Percentiles rank a stretch among this genome's conserved stretches.
Evolutionary conservation across 2,329 filamentous ascomycete species (phyloP).

Genomic region (Neopestalotiopsis rosae): DNA sequence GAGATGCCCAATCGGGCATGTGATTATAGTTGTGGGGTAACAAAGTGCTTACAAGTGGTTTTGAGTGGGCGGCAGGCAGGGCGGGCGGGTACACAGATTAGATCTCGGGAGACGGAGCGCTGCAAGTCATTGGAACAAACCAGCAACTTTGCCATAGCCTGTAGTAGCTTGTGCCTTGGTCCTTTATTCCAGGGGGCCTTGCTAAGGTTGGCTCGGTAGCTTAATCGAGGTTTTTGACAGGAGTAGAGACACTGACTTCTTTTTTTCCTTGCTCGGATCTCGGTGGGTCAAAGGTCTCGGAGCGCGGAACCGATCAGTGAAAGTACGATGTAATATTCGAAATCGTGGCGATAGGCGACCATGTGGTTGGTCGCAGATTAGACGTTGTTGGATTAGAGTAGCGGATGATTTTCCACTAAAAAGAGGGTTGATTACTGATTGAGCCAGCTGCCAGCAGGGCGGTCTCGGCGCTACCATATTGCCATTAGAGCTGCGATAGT

Average conservation of each 20-base stretch:
- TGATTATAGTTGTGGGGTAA: conserved; percentile 8
- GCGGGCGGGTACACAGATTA: neutral
- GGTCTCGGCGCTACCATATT: no score
- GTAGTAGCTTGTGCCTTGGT: no score
- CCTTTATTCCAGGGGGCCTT: no score
- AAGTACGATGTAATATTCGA: neutral
- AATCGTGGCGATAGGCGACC: neutral
- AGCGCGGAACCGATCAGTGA: neutral
- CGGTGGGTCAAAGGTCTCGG: neutral
- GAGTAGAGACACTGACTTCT: no score
- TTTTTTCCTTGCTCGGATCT: neutral
- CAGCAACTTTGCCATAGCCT: no score
- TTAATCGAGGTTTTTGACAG: no score
- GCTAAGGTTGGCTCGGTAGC: no score
- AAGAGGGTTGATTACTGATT: neutral
- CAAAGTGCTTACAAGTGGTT: neutral
- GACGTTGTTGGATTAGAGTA: neutral
- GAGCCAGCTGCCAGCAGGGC: no score
- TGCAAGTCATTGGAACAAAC: no score
- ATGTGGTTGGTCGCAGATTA: neutral
- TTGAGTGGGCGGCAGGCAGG: no score
- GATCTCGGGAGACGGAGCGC: neutral
- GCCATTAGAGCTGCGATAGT: neutral
- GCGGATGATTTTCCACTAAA: neutral
- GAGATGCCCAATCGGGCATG: conserved; percentile 7